Conservation (phyloP, 768 basidiomycete species). For the Pleurotus tuoliensis region DNA sequence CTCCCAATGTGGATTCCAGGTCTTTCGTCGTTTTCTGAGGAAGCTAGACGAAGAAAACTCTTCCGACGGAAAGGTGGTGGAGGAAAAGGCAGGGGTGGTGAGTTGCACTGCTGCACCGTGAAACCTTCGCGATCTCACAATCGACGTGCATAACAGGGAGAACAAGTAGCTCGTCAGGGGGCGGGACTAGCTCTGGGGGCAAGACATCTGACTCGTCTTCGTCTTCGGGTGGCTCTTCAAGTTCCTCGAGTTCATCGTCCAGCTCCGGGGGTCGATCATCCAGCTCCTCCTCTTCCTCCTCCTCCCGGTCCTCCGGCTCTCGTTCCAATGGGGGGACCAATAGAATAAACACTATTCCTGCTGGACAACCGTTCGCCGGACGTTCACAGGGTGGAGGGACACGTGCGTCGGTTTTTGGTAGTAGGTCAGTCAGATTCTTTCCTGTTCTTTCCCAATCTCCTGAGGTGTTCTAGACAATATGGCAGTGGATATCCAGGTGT, state of each 20-base stretch:
- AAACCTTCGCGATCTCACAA: too few relatives aligned
- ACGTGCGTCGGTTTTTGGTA: conserved; percentile 40
- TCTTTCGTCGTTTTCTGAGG: conserved; percentile 5
- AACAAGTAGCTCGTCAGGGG: neutral
- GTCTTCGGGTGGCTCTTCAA: neutral
- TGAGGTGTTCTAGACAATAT: conserved; percentile 35
- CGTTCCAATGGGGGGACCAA: conserved; percentile 28
- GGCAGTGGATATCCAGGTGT: conserved; percentile 64
- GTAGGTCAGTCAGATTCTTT: conserved; percentile 26
- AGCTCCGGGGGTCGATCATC: conserved; percentile 11
- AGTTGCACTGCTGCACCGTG: conserved; percentile 2
- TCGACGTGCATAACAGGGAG: neutral
- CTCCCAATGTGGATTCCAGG: conserved; percentile 8
- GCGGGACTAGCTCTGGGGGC: neutral
- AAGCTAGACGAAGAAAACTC: conserved; percentile 4
- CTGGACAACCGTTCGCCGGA: conserved; percentile 42
- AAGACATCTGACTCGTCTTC: neutral
- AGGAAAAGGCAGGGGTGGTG: conserved; percentile 21
- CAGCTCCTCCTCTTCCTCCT: conserved; percentile 2
- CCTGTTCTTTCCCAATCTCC: conserved; percentile 1
- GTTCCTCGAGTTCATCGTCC: conserved; percentile 11
- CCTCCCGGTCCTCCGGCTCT: conserved; percentile 11
- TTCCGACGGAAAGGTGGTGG: conserved; percentile 14
- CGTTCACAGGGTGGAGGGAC: conserved; percentile 51
- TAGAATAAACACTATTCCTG: conserved; percentile 30